phyloP scores from a whole-genome alignment of 768 basidiomycete genomes.

The Leccinum disarticulatum region DNA sequence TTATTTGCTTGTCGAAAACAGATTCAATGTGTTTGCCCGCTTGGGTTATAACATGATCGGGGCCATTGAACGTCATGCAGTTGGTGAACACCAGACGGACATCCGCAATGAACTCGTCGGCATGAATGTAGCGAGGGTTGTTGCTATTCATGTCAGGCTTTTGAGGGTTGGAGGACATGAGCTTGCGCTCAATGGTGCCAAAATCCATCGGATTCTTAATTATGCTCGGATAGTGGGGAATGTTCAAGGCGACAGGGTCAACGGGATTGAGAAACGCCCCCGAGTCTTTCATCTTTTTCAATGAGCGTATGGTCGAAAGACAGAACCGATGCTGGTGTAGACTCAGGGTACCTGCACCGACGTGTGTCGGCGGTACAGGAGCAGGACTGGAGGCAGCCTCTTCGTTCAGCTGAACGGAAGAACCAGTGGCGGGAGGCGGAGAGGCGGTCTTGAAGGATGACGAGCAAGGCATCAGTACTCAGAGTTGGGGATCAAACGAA shows the following conservation, averaged over 20 bases:
- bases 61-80: conserved; percentile 89
- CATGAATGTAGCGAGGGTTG: conserved; percentile 74
- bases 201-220: conserved; percentile 95
- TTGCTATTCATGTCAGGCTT: conserved; percentile 70
- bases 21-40: conserved; percentile 83
- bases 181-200: conserved; percentile 86
- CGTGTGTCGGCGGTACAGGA: conserved; percentile 3
- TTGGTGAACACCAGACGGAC: conserved; percentile 89
- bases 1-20: conserved; percentile 85
- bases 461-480: conserved; percentile 49
- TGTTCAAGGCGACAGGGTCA: conserved; percentile 77
- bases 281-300: conserved; percentile 88
- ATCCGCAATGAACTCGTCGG: conserved; percentile 82
- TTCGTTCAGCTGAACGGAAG: conserved; percentile 34
- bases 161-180: conserved; percentile 71
- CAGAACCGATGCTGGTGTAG: conserved; percentile 78
- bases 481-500: conserved; percentile 46
- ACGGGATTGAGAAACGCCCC: conserved; percentile 83
- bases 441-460: conserved; percentile 59
- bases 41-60: conserved; percentile 74
- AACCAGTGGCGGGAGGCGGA: conserved; percentile 63
- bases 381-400: conserved; percentile 20
- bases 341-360: conserved; percentile 47
- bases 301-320: conserved; percentile 67
- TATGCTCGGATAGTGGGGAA: conserved; percentile 86